A percentile compares a stretch with the other conserved stretches of the same genome.
Conservation (phyloP, 164 flowering plant genomes). For the Umbilicus rupestris region DNA sequence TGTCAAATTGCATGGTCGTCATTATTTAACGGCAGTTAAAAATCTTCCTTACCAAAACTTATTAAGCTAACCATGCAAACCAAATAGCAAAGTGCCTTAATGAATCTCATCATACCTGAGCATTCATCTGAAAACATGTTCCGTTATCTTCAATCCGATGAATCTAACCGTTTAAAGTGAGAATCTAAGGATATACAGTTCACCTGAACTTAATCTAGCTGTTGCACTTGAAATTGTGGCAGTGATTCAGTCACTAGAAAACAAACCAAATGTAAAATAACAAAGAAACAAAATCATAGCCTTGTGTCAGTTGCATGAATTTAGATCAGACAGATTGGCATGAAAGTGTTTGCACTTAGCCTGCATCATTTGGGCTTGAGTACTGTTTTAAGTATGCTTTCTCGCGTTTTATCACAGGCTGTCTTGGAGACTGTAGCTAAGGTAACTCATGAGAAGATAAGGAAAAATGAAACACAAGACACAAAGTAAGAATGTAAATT, state of each 20-base stretch:
- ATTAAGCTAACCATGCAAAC: too few relatives aligned
- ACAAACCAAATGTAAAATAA: background rate
- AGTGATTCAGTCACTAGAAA: background rate
- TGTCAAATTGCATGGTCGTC: too few relatives aligned
- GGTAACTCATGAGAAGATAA: conserved; percentile 70
- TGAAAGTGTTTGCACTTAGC: background rate
- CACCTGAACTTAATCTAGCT: too few relatives aligned
- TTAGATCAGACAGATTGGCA: background rate
- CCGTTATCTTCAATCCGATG: too few relatives aligned
- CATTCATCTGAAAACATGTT: too few relatives aligned
- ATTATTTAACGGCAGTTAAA: too few relatives aligned
- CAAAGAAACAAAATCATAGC: background rate
- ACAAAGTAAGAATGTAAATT: conserved; percentile 42
- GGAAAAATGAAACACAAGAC: conserved; percentile 73
- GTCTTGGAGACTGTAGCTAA: conserved; percentile 88
- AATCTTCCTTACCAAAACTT: too few relatives aligned
- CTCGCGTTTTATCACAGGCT: conserved; percentile 41
- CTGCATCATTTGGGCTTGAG: background rate
- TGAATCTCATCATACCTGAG: too few relatives aligned
- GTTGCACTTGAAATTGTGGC: too few relatives aligned
- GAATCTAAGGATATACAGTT: too few relatives aligned
- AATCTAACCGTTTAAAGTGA: too few relatives aligned
- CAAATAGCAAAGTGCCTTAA: too few relatives aligned
- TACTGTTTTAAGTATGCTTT: conserved; percentile 1
- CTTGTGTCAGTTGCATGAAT: background rate